Evolutionary conservation across 305 asterid species (phyloP), one percentile per base, ranked within the genome.

Genomic region (Fraxinus greggii): DNA sequence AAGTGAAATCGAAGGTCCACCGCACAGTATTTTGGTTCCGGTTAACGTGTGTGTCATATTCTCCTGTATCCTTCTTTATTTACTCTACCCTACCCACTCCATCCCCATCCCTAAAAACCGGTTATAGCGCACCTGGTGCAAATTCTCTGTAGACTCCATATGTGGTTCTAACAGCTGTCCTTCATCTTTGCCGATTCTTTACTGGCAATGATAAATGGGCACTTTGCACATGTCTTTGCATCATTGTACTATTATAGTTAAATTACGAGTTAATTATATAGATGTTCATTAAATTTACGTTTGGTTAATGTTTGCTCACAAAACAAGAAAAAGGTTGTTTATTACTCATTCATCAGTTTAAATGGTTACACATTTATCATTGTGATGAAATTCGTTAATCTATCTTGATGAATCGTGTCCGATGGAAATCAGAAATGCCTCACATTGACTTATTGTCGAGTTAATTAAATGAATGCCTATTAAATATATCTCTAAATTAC

Each of bases 1-100:
- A 75, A 63, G 84, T 75, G 84, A 63, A 33, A 56, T 28, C 2
- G 42, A 74, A 54, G 80, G 84, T 81, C 80, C 84, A 81, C 84
- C 40, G 33, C 79, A 35, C 45, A 74, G 75, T 65, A 79, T 29
- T 80, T 21, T 75, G 79, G 31, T 17, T 3, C 75, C 74, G 63
- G 45, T 75, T 38, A 17, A 56, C 17, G 76, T 35, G 79, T 80
- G 24, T 24, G 45, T 40, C 77, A 79, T 78, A 79, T 79, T 70
- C 83, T 79, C 72, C 72, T 28, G 67, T 75, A 8, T 48, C 67
- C 13, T 8, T 45, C 78, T 45, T 48, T 72, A 70, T 70, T 48
- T 3, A 2, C 77, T 21, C 40, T 42, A 15, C 10, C 24, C 2
- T 42, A 15, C 10, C 17, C 3, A 51, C 23, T 17, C 61, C 63